These are phyloP conservation scores for Epichloe hybrida DNA, from an alignment of 2,329 filamentous ascomycete species.

Conservation along the genomic window DNA sequence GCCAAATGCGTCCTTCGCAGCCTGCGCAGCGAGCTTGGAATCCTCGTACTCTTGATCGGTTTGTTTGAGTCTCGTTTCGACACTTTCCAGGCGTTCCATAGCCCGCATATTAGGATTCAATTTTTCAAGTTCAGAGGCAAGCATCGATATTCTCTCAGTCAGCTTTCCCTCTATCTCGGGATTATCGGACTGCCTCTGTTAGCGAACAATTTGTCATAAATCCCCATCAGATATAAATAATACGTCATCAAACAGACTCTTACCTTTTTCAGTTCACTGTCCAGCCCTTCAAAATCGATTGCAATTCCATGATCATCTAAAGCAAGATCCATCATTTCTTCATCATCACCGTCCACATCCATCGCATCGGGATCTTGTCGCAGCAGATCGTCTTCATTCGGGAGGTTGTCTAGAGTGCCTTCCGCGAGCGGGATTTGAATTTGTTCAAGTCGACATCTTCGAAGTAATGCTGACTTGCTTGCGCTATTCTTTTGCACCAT, in stretches of 20 bases:
- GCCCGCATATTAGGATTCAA: conserved; percentile 95
- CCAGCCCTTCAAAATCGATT: conserved; percentile 69
- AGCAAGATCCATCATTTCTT: conserved; percentile 46
- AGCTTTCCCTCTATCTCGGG: conserved; percentile 61
- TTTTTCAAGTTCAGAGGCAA: conserved; percentile 76
- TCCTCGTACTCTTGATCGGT: conserved; percentile 85
- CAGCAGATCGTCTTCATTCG: conserved; percentile 70
- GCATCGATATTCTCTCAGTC: conserved; percentile 59
- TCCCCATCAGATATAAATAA: background rate
- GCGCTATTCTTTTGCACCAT: conserved; percentile 77
- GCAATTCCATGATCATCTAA: conserved; percentile 87
- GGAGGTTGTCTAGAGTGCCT: conserved; percentile 71
- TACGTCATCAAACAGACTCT: conserved; percentile 16
- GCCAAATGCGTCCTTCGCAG: conserved; percentile 72
- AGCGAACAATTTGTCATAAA: conserved; percentile 10
- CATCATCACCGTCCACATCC: conserved; percentile 68
- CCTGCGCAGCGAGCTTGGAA: conserved; percentile 59
- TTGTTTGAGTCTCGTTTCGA: conserved; percentile 67
- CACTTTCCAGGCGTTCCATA: conserved; percentile 76
- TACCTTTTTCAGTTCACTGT: conserved; percentile 70
- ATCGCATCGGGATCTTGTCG: conserved; percentile 75
- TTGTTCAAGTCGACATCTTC: conserved; percentile 87
- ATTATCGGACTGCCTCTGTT: conserved; percentile 51
- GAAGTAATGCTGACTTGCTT: conserved; percentile 69
- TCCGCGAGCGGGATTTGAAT: conserved; percentile 68